phyloP scores from a whole-genome alignment of 495 filamentous ascomycete genomes.

The Symbiotaphrina buchneri region DNA sequence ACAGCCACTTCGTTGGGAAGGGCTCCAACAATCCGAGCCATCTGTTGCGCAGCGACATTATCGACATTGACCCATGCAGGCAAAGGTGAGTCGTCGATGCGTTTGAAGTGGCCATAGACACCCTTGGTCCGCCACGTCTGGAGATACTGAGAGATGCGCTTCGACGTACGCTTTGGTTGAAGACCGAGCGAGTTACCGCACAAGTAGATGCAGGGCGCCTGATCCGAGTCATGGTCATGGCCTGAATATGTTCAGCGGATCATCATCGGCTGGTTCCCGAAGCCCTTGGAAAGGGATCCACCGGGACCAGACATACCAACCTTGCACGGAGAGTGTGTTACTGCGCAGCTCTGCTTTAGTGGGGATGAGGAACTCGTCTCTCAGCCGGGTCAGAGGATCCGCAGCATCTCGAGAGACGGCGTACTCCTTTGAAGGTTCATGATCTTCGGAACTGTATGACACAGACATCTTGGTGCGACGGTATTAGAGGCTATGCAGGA shows the following conservation, averaged over 20 bases:
- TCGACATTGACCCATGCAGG: constrained; percentile 70
- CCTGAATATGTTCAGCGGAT: constrained; percentile 10
- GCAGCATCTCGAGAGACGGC: constrained; percentile 40
- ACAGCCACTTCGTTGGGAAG: constrained; percentile 58
- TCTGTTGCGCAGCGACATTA: constrained; percentile 41
- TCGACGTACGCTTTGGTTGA: constrained; percentile 51
- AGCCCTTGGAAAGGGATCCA: constrained; percentile 5
- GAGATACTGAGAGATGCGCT: constrained; percentile 57
- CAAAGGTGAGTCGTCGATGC: constrained; percentile 50
- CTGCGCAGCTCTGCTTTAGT: constrained; percentile 55
- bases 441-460: too few relatives aligned
- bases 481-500: too few relatives aligned
- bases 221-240: constrained; percentile 10
- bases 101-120: constrained; percentile 82
- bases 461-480: too few relatives aligned
- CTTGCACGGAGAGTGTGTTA: constrained; percentile 24
- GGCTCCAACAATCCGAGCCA: constrained; percentile 76
- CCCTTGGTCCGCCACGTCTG: constrained; percentile 77
- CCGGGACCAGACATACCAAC: too few relatives aligned
- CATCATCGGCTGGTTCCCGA: constrained; percentile 10
- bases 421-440: constrained; percentile 29
- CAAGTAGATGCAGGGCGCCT: constrained; percentile 56
- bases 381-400: constrained; percentile 44
- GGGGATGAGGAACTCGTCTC: constrained; percentile 67
- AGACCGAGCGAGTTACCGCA: constrained; percentile 94